Percentiles rank a stretch among this genome's conserved stretches.
Evolutionary conservation across 148 eudicot genomes (phyloP).

Genomic region (Suaeda aralocaspica): DNA sequence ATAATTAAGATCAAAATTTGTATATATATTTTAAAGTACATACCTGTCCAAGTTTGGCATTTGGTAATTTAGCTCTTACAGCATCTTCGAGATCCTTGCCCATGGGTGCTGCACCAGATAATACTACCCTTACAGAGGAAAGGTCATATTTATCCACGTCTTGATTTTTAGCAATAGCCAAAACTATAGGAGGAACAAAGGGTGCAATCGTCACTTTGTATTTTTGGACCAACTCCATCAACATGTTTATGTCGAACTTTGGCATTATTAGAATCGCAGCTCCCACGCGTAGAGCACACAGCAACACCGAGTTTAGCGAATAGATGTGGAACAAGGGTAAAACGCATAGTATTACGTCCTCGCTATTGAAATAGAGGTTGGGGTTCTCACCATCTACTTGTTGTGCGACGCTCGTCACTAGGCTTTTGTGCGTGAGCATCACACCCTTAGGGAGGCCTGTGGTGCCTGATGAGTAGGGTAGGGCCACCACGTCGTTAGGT

Average conservation of each 20-base stretch:
- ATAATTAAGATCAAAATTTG: too few species aligned
- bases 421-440: slow-evolving; percentile 66
- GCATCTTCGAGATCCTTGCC: slow-evolving; percentile 81
- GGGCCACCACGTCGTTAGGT: slow-evolving; percentile 68
- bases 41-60: slow-evolving; percentile 91
- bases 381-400: slow-evolving; percentile 93
- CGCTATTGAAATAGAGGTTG: slow-evolving; percentile 47
- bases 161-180: slow-evolving; percentile 66
- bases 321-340: slow-evolving; percentile 84
- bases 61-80: slow-evolving; percentile 57
- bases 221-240: slow-evolving; percentile 64
- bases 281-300: slow-evolving; percentile 69
- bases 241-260: slow-evolving; percentile 57
- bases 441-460: slow-evolving; percentile 92
- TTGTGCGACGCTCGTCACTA: slow-evolving; percentile 73
- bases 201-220: slow-evolving; percentile 74
- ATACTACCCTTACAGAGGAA: slow-evolving; percentile 53
- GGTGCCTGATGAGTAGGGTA: slow-evolving; percentile 87
- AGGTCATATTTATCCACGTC: slow-evolving; percentile 58
- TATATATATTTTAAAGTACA: not conserved
- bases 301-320: slow-evolving; percentile 64
- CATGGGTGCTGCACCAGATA: slow-evolving; percentile 92
- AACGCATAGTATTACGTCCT: slow-evolving; percentile 73
- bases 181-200: slow-evolving; percentile 78
- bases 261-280: slow-evolving; percentile 68